Percentiles rank a stretch among this genome's conserved stretches.
These are phyloP conservation scores for Ocimum tenuiflorum DNA, from an alignment of 257 asterid species.

Conservation along the genomic window DNA sequence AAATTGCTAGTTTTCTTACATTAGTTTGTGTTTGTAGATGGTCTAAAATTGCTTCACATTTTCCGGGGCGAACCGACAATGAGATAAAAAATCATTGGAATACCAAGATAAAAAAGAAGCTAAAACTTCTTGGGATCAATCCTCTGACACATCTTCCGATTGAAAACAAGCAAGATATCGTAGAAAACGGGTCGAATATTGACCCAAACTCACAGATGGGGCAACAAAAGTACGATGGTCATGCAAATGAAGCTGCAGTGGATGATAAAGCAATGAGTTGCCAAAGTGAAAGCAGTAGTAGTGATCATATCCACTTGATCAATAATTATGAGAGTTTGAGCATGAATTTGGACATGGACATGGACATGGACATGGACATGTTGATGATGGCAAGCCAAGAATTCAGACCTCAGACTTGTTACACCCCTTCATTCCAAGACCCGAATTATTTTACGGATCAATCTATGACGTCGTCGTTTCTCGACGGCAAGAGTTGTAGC, in stretches of 20 bases:
- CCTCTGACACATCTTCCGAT: conserved; percentile 42
- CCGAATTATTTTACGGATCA: too few species aligned
- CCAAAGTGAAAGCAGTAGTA: not conserved
- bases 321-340: conserved; percentile 17
- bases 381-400: conserved; percentile 14
- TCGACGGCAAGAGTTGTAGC: too few species aligned
- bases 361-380: conserved; percentile 16
- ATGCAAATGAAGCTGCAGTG: not conserved
- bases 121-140: conserved; percentile 38
- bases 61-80: conserved; percentile 65
- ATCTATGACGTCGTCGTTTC: too few species aligned
- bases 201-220: not conserved
- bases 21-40: conserved; percentile 55
- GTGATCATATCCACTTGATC: not conserved
- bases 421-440: conserved; percentile 13
- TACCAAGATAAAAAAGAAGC: conserved; percentile 63
- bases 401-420: not conserved
- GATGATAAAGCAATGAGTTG: not conserved
- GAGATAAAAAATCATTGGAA: conserved; percentile 73
- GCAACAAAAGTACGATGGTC: not conserved
- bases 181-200: not conserved
- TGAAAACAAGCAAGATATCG: conserved; percentile 13
- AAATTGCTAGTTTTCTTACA: not conserved
- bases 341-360: too few species aligned
- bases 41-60: conserved; percentile 66